Evolutionary conservation across 2,329 filamentous ascomycete genomes (phyloP).

Genomic region (Clonostachys sp.): DNA sequence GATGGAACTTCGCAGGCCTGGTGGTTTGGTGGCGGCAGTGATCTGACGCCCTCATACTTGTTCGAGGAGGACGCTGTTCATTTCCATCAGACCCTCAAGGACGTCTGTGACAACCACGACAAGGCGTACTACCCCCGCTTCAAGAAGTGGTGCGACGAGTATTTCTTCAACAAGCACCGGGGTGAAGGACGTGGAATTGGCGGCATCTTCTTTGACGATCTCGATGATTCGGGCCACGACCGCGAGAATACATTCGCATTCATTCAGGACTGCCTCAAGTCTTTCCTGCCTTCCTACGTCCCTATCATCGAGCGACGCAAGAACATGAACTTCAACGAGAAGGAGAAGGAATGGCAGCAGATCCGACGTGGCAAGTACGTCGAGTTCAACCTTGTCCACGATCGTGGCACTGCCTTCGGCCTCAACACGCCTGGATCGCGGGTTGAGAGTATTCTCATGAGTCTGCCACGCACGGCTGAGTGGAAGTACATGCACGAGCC

Average conservation of each 20-base stretch:
- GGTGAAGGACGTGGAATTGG: slow-evolving; percentile 83
- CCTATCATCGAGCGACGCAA: slow-evolving; percentile 86
- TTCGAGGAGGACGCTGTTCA: slow-evolving; percentile 97
- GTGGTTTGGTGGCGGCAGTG: slow-evolving; percentile 97
- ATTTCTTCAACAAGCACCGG: slow-evolving; percentile 92
- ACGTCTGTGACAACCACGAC: slow-evolving; percentile 90
- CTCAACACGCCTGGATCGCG: slow-evolving; percentile 87
- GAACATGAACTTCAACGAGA: slow-evolving; percentile 82
- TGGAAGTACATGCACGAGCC: slow-evolving; percentile 97
- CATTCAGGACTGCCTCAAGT: slow-evolving; percentile 75
- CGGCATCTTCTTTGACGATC: slow-evolving; percentile 97
- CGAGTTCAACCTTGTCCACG: slow-evolving; percentile 97
- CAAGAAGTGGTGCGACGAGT: slow-evolving; percentile 98
- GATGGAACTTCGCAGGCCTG: slow-evolving; percentile 80
- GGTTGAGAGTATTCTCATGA: slow-evolving; percentile 97
- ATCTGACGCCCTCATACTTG: slow-evolving; percentile 88
- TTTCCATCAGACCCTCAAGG: slow-evolving; percentile 92
- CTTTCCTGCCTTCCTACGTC: slow-evolving; percentile 86
- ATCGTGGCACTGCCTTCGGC: slow-evolving; percentile 91
- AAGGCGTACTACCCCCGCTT: slow-evolving; percentile 88
- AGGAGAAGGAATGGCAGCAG: slow-evolving; percentile 96
- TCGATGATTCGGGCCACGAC: slow-evolving; percentile 82
- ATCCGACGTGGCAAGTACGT: slow-evolving; percentile 91
- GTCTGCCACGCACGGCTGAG: slow-evolving; percentile 82
- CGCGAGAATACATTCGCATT: slow-evolving; percentile 89